Base-by-base conservation (phyloP, 83 land plant species). In the Isoetes engelmannii region DNA sequence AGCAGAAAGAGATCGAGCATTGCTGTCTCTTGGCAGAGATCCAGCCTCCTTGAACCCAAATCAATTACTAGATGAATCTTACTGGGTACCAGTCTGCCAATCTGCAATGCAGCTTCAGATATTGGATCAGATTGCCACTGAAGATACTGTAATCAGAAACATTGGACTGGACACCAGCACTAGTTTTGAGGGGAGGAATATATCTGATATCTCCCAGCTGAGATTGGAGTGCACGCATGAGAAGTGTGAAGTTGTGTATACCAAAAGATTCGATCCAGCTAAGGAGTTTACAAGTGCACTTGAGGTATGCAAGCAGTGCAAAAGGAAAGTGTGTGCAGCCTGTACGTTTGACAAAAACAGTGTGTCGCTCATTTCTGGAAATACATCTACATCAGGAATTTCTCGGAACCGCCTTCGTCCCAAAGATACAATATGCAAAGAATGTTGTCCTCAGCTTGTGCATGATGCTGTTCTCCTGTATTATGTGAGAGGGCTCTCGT, bases 21-120 rank as follows among this genome's bases (percentile, higher is more conserved):
- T 94, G n/a, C 64, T 87, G 18, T 81, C 86, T 42, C 51, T 86
- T 70, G 90, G 98, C n/a, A 69, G 69, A 47, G 98, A 94, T 80
- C 96, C 98, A 70, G 96, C 97, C 43, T 73, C 72, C 41, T 63
- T 90, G 44, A 84, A 94, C 79, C 96, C 98, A 61, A 90, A 90
- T 74, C 19, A 80, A 47, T 58, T 87, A 55, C 70, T 85, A 69
- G 81, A 79, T 65, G 83, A 80, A 5, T 47, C 68, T 1, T 81
- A 80, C 70, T 55, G 82, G 63, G 77, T 48, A 13, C 67, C 57
- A 55, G 74, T 75, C 47, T 51, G n/a, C 54, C 54, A 51, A 15
- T 10, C 54, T 51, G 54, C 54, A 51, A 12, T 51, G 54, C 54
- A 51, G 15, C 54, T 51, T 51, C n/a, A 10, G 15, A 51, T n/a